Base-by-base conservation (phyloP, 805 yeast species). In the Grigorovia jiainica region DNA sequence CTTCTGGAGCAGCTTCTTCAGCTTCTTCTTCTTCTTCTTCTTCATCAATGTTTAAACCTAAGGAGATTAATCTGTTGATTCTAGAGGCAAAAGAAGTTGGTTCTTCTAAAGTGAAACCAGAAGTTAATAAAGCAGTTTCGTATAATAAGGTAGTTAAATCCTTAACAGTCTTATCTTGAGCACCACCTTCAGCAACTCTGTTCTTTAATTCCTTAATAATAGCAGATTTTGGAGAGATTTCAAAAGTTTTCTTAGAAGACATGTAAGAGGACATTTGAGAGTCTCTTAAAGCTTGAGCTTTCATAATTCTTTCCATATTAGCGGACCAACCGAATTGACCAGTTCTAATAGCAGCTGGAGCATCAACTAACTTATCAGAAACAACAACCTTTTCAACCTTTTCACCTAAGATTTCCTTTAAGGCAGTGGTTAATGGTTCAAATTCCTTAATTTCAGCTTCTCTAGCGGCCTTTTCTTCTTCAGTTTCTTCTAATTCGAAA, bases 261-360 rank as follows among this genome's bases (percentile, higher is more conserved):
- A 92, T 92, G 92, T 92, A 92, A 50, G 96, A 79, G 34, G 97
- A 87, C 98, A 92, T 92, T 58, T 95, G 78, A 58, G 95, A 85
- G 71, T 92, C 98, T 76, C 97, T 87, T 63, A 92, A 76, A 59
- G 99, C 98, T 78, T 92, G 99, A 49, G 98, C 98, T 79, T 92
- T 92, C 99, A 92, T 92, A 79, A 92, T 92, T 83, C 98, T 90
- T 78, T 92, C 99, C 98, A 92, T 92, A 79, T 92, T 92, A 63
- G 99, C 99, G 56, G 98, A 92, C 99, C 99, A 92, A 69, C 99
- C 98, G 70, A 92, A 92, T 76, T 92, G 97, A 57, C 97, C 97
- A 57, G 98, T 92, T 80, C 98, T 87, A 68, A 92, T 92, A 58
- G 98, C 98, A 68, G 98, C 98, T 70, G 99, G 99, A 45, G 97